Conservation (phyloP, 495 filamentous ascomycete genomes). For the Lindgomyces ingoldianus region DNA sequence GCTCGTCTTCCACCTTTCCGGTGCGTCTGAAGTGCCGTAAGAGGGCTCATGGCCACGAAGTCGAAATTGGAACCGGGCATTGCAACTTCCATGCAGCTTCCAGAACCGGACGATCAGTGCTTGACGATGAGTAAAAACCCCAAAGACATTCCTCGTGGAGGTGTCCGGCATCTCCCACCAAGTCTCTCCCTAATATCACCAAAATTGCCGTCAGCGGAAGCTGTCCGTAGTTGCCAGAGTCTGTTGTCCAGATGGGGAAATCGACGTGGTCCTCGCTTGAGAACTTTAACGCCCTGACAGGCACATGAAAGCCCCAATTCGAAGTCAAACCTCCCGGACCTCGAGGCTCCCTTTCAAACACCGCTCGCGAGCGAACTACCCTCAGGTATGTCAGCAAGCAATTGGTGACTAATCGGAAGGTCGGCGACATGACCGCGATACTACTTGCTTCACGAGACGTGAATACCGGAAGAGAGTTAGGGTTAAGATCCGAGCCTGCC, state of each 20-base stretch:
- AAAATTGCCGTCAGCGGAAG: constrained; percentile 31
- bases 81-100: constrained; percentile 22
- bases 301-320: constrained; percentile 42
- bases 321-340: constrained; percentile 43
- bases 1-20: constrained; percentile 34
- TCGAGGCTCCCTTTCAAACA: constrained; percentile 47
- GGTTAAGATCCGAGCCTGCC: constrained; percentile 76
- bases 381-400: constrained; percentile 32
- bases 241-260: constrained; percentile 40
- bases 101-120: constrained; percentile 17
- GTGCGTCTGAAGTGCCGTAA: constrained; percentile 11
- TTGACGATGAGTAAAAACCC: constrained; percentile 39
- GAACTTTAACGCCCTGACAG: constrained; percentile 43
- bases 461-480: constrained; percentile 65
- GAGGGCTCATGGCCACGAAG: constrained; percentile 1
- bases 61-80: constrained; percentile 26
- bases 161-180: constrained; percentile 41
- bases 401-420: constrained; percentile 46
- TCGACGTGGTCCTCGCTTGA: constrained; percentile 43
- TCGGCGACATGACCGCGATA: constrained; percentile 54
- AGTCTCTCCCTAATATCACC: constrained; percentile 36
- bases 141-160: constrained; percentile 37
- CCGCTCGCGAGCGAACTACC: constrained; percentile 23
- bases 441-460: constrained; percentile 49
- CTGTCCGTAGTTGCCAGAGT: constrained; percentile 45